A percentile compares a stretch with the other conserved stretches of the same genome.
Evolutionary conservation across 331 rosid genomes (phyloP).

Genomic region (Stylosanthes scabra): DNA sequence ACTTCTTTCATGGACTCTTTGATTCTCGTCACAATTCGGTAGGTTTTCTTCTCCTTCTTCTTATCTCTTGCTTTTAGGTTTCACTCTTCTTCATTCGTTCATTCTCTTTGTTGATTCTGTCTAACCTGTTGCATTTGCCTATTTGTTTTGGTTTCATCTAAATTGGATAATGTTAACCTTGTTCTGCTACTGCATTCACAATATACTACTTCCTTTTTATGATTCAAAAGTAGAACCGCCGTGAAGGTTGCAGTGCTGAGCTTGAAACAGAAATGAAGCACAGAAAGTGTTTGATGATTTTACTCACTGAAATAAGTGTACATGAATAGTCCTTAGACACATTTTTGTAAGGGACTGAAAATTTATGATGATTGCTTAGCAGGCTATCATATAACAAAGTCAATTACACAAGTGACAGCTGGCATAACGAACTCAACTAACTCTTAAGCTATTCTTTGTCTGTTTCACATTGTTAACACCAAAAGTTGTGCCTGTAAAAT

Average conservation of each 20-base stretch:
- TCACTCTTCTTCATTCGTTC: neutral
- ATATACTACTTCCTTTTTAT: neutral
- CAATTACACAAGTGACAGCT: too few species aligned
- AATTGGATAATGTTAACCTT: neutral
- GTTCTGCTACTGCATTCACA: neutral
- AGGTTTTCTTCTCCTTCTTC: neutral
- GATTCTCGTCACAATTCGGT: slow-evolving; percentile 74
- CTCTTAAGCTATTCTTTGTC: too few species aligned
- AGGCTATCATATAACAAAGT: too few species aligned
- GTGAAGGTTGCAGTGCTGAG: too few species aligned
- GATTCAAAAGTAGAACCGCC: too few species aligned
- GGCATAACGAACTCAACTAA: too few species aligned
- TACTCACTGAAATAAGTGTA: too few species aligned
- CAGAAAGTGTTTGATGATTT: too few species aligned
- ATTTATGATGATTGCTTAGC: too few species aligned
- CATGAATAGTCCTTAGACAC: too few species aligned
- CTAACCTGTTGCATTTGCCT: neutral
- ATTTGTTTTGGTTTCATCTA: neutral
- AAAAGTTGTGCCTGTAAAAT: neutral
- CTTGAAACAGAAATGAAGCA: too few species aligned
- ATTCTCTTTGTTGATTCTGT: neutral
- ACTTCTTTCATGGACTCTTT: slow-evolving; percentile 53
- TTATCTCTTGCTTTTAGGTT: neutral
- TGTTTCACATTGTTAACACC: neutral
- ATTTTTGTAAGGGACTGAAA: too few species aligned